Evolutionary conservation across 2,329 filamentous ascomycete species (phyloP), one percentile per base, ranked within the genome.

Genomic region (Davidsoniella neocaledoniae): DNA sequence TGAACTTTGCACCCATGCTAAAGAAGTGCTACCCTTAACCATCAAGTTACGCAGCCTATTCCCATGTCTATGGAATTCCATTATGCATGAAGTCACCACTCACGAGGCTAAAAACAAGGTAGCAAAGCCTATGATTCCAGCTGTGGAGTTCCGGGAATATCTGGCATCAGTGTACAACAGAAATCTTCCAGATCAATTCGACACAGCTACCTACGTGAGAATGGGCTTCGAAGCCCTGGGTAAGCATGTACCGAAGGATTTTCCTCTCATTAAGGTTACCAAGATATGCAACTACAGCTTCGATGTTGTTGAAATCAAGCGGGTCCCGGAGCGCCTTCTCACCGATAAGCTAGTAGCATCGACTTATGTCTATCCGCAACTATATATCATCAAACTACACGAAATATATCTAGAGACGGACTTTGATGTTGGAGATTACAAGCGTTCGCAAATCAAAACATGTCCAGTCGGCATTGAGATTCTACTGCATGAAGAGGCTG

Each of bases 51-150:
- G 68, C 1, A 53, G 60, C 1, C 61, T 63, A 2, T 68, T 93
- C 5, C 87, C 88, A 0, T 88, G 88, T 0, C 64, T 74, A 9
- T 95, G 94, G 70, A 93, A 93, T 62, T 68, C 71, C 2, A 23
- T n/a, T 81, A 83, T 0, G 81, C 81, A 45, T 78, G 25, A 8
- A 8, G 45, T 44, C n/a, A 19, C 37, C 2, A 10, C 40, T 12
- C 23, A 39, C 10, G 26, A 50, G 6, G 36, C 25, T 33, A 26
- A 33, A 10, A 38, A 43, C n/a, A 12, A 39, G 43, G 14, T 25
- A 9, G 9, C 25, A 29, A 42, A 36, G 43, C 38, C 43, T 19
- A 12, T 45, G 37, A 38, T 25, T 10, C 16, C 19, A 5, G 12
- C 44, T 4, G 9, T 3, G 12, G 26, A n/a, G 23, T 37, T 46